Percentiles rank a stretch among this genome's conserved stretches.
These are phyloP conservation scores for Pezicula rhizophila DNA, from an alignment of 2,329 filamentous ascomycete species.

Conservation along the genomic window DNA sequence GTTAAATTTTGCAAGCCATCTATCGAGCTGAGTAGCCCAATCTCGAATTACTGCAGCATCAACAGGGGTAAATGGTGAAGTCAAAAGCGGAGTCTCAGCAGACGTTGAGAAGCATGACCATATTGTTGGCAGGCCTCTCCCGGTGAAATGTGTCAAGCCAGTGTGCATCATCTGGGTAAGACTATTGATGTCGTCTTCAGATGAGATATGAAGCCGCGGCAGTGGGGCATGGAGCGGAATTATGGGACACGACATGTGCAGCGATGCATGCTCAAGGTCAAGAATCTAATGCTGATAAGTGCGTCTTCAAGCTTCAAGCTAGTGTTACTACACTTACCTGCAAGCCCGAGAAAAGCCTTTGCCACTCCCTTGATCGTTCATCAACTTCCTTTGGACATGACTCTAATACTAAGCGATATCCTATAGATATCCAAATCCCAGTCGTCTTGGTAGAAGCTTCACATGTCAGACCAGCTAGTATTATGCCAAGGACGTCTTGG, in stretches of 20 bases:
- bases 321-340: slow-evolving; percentile 11
- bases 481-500: slow-evolving; percentile 35
- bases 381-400: slow-evolving; percentile 34
- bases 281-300: slow-evolving; percentile 29
- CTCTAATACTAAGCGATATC: slow-evolving; percentile 35
- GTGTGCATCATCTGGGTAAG: slow-evolving; percentile 40
- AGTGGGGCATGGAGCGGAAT: slow-evolving; percentile 35
- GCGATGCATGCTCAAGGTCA: slow-evolving; percentile 37
- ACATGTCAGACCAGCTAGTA: slow-evolving; percentile 34
- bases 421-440: slow-evolving; percentile 38
- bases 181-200: slow-evolving; percentile 34
- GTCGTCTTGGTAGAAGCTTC: slow-evolving; percentile 37
- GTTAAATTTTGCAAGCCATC: slow-evolving; percentile 36
- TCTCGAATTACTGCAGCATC: slow-evolving; percentile 36
- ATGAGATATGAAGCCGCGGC: slow-evolving; percentile 29
- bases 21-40: slow-evolving; percentile 35
- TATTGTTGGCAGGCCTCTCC: slow-evolving; percentile 35
- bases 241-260: slow-evolving; percentile 35
- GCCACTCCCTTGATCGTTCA: slow-evolving; percentile 34
- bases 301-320: neutral
- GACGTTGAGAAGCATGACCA: slow-evolving; percentile 33
- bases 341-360: slow-evolving; percentile 31
- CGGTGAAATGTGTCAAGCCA: slow-evolving; percentile 36
- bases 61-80: slow-evolving; percentile 30
- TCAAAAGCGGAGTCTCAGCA: slow-evolving; percentile 11